Evolutionary conservation across 75 land plant genomes (phyloP).

Genomic region (Chamaecyparis obtusa): DNA sequence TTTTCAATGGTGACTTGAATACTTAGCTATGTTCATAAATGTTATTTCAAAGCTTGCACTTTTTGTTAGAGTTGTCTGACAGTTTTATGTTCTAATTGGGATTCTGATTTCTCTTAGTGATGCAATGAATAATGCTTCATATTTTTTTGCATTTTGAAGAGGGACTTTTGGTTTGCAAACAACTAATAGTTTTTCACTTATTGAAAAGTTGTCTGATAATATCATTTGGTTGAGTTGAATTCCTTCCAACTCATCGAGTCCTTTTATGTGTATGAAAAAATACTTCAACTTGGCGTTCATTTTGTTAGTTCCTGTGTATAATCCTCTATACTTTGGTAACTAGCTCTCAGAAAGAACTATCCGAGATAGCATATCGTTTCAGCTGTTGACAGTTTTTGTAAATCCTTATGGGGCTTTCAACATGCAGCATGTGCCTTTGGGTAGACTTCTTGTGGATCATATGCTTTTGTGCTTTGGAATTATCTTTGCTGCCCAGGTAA

Average conservation of each 20-base stretch:
- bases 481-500: conserved; percentile 87
- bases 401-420: conserved; percentile 4
- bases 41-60: too few species aligned
- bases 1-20: too few species aligned
- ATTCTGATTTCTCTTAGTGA: neutral
- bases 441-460: conserved; percentile 80
- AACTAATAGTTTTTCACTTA: neutral
- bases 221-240: neutral
- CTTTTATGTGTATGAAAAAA: too few species aligned
- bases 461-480: conserved; percentile 90
- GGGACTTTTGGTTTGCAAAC: neutral
- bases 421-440: conserved; percentile 78
- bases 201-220: neutral
- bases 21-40: too few species aligned
- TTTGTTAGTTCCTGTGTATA: neutral
- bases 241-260: neutral
- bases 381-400: neutral
- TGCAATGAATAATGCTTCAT: neutral
- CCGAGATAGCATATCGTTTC: neutral
- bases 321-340: neutral
- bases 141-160: neutral
- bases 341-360: neutral
- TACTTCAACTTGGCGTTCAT: too few species aligned
- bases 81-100: too few species aligned
- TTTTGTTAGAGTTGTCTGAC: too few species aligned